Evolutionary conservation across 1,139 yeast genomes (phyloP).

Genomic region (Torulaspora globosa): DNA sequence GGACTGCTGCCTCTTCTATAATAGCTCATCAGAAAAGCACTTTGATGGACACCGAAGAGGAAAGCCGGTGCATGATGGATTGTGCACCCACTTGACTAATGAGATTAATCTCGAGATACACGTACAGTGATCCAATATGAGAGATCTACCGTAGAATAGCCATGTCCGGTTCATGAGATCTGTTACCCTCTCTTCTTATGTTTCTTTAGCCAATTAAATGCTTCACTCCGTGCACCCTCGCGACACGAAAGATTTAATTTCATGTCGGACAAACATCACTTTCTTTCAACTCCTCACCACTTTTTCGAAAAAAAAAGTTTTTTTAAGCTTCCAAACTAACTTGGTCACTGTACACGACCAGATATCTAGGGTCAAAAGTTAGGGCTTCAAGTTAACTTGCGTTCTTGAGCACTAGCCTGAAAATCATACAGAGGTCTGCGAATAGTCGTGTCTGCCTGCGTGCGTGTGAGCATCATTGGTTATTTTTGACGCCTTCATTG

Average conservation of each 20-base stretch:
- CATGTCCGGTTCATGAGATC: neutral
- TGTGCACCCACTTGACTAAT: neutral
- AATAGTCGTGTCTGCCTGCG: neutral
- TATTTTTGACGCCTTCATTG: constrained; percentile 41
- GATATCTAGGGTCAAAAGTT: constrained; percentile 4
- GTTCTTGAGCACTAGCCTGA: neutral
- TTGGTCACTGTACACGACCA: constrained; percentile 1
- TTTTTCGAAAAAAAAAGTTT: constrained; percentile 11
- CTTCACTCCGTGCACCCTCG: constrained; percentile 11
- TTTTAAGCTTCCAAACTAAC: neutral
- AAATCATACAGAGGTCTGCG: neutral
- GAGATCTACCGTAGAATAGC: neutral
- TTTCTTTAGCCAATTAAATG: constrained; percentile 20
- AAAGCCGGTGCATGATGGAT: too few relatives aligned
- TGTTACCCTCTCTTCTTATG: constrained; percentile 19
- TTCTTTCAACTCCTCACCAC: constrained; percentile 26
- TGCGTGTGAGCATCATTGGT: too few relatives aligned
- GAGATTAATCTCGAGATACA: neutral
- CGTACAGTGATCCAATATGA: neutral
- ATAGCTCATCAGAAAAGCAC: too few relatives aligned
- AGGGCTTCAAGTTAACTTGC: constrained; percentile 3
- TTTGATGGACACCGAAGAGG: too few relatives aligned
- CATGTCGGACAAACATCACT: constrained; percentile 19
- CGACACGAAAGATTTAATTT: constrained; percentile 16
- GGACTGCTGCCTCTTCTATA: too few relatives aligned